Base-by-base conservation (phyloP, 768 basidiomycete species). In the Mycena crocata region DNA sequence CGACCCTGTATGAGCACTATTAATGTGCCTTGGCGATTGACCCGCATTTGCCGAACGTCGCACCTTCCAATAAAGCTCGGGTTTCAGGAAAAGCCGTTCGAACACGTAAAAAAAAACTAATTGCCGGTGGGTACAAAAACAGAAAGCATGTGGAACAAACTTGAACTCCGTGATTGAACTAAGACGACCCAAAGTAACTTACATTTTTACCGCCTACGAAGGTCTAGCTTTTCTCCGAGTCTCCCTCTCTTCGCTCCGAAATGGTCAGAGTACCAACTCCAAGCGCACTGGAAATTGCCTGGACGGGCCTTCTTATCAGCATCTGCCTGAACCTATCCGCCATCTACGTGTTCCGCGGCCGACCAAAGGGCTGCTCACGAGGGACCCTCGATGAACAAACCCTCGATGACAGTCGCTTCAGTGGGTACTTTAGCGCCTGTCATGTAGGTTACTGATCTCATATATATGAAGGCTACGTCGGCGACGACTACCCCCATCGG, bases 391-490 rank as follows among this genome's bases (percentile, higher is more conserved):
- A 15, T 14, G 10, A 28, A 30, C n/a, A n/a, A n/a, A n/a, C n/a
- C n/a, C n/a, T 55, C n/a, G 69, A 68, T 34, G 66, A 71, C 39
- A 68, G 66, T 42, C 51, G 57, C 2, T 71, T 68, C 59, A 71
- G 70, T 66, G 46, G 24, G 64, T 24, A n/a, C 28, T 19, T 39
- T 0, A 60, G 60, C 8, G 37, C 5, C 10, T 39, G 1, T 14
- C 13, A 24, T 23, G 1, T n/a, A 40, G 3, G 28, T n/a, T 58
- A 34, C 32, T 9, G 31, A 13, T 19, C 30, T 35, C 32, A 58
- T 17, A n/a, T 24, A 13, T 32, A n/a, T 31, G 10, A 24, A 71
- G 67, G 63, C 50, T 71, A 71, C 42, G 34, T 49, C 10, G 67
- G 67, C 19, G 70, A 69, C 34, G 70, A 71, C 31, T 50, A 71